These are phyloP conservation scores for Colletotrichum sp. DNA, from an alignment of 2,329 filamentous ascomycete genomes.

Conservation along the genomic window DNA sequence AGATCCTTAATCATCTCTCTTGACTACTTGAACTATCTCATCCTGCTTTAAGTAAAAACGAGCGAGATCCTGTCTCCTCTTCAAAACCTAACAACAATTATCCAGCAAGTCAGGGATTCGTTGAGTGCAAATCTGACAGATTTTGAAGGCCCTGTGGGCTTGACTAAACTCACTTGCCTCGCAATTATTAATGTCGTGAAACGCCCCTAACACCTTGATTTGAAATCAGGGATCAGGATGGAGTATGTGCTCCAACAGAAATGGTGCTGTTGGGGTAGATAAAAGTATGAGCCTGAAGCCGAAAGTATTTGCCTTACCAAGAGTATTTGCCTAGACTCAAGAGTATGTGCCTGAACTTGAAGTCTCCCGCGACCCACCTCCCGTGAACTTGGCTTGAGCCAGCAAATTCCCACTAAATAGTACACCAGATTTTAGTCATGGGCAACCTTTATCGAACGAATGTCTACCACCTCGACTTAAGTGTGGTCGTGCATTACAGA, in stretches of 20 bases:
- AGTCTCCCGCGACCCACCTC: neutral
- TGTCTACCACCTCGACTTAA: too few species aligned
- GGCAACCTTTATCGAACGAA: fast-evolving
- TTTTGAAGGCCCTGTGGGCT: neutral
- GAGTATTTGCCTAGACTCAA: neutral
- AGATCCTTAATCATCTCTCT: neutral
- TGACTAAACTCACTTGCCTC: neutral
- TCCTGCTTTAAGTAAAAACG: neutral
- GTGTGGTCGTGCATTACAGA: too few species aligned
- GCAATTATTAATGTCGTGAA: neutral
- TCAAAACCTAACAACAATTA: fast-evolving
- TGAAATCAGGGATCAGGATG: neutral
- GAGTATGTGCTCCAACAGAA: neutral
- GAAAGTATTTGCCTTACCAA: neutral
- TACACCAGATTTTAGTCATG: neutral
- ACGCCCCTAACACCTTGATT: fast-evolving
- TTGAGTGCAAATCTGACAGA: neutral
- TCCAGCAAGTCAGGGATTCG: neutral
- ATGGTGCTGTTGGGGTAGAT: neutral
- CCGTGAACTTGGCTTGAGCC: fast-evolving
- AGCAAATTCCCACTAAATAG: neutral
- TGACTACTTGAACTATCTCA: neutral
- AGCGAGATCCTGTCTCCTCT: too few species aligned
- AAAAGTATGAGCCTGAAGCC: neutral
- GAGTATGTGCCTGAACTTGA: neutral